Percentiles rank a stretch among this genome's conserved stretches.
These are phyloP conservation scores for Anthracocystis walkeri DNA, from an alignment of 1,284 basidiomycete genomes.

Conservation along the genomic window DNA sequence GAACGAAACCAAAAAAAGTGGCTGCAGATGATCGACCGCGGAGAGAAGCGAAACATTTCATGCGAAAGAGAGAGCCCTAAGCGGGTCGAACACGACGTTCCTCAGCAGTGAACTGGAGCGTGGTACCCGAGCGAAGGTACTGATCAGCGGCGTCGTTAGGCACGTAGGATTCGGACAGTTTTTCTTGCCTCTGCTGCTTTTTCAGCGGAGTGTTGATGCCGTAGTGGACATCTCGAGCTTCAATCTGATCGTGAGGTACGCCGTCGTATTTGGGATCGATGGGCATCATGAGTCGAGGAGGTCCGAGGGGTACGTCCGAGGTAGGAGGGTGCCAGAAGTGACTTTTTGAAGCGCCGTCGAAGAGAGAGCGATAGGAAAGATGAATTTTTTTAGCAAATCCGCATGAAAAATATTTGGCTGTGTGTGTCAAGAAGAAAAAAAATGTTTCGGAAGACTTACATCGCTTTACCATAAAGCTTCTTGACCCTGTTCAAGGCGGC, in stretches of 20 bases:
- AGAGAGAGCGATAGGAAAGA: not conserved
- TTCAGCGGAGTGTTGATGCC: slow-evolving; percentile 38
- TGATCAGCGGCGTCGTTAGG: slow-evolving; percentile 34
- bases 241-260: slow-evolving; percentile 18
- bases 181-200: slow-evolving; percentile 22
- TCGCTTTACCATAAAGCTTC: slow-evolving; percentile 42
- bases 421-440: not conserved
- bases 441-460: slow-evolving; percentile 14
- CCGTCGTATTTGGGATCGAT: slow-evolving; percentile 27
- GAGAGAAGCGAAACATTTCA: too few species aligned
- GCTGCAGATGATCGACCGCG: too few species aligned
- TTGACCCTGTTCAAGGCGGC: slow-evolving; percentile 21
- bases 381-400: not conserved
- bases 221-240: slow-evolving; percentile 20
- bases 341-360: not conserved
- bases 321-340: slow-evolving; percentile 30
- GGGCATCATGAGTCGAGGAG: slow-evolving; percentile 50
- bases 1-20: too few species aligned
- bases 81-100: slow-evolving; percentile 17
- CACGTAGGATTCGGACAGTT: slow-evolving; percentile 22
- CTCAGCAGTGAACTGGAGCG: slow-evolving; percentile 29
- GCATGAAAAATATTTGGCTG: not conserved
- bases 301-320: slow-evolving; percentile 26
- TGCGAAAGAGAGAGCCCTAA: not conserved
- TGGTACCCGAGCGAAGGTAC: slow-evolving; percentile 28